Evolutionary conservation across 2,329 filamentous ascomycete genomes (phyloP).

Genomic region (Sporothrix mexicana): DNA sequence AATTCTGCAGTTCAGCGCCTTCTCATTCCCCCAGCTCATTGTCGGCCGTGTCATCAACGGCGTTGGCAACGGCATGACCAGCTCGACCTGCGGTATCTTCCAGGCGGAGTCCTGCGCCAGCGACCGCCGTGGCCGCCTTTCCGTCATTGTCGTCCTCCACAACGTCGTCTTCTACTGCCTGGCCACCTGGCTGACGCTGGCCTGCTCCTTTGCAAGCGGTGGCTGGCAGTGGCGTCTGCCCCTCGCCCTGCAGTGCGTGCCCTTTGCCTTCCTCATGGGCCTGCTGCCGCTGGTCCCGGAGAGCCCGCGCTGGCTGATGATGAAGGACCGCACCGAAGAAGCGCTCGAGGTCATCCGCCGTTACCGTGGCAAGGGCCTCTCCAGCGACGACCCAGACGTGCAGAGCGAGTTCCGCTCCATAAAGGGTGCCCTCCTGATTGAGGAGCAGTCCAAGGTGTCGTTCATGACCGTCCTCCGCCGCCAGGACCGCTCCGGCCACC

Average conservation of each 20-base stretch:
- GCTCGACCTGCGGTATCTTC: slow-evolving; percentile 25
- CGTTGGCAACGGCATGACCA: slow-evolving; percentile 21
- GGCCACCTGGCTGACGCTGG: slow-evolving; percentile 14
- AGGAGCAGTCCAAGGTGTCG: slow-evolving; percentile 5
- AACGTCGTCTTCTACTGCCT: slow-evolving; percentile 26
- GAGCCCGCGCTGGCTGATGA: slow-evolving; percentile 23
- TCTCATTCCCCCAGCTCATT: slow-evolving; percentile 17
- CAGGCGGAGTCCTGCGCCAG: slow-evolving; percentile 23
- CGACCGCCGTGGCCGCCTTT: slow-evolving; percentile 13
- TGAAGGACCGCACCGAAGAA: slow-evolving; percentile 21
- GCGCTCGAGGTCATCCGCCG: slow-evolving; percentile 22
- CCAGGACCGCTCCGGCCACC: slow-evolving; percentile 19
- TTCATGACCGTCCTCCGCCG: not conserved
- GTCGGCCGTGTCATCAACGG: slow-evolving; percentile 25
- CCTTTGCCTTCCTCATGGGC: slow-evolving; percentile 10
- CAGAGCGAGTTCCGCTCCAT: slow-evolving; percentile 24
- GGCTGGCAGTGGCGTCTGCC: slow-evolving; percentile 23
- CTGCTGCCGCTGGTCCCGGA: slow-evolving; percentile 11
- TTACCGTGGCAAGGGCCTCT: slow-evolving; percentile 15
- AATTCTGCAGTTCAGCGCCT: slow-evolving; percentile 13
- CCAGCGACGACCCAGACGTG: not conserved
- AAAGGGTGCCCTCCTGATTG: slow-evolving; percentile 19
- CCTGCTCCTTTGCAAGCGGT: slow-evolving; percentile 15
- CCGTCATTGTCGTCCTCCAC: slow-evolving; percentile 20
- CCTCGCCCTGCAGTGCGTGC: slow-evolving; percentile 12